Evolutionary conservation across 1,284 basidiomycete species (phyloP), one percentile per base, ranked within the genome.

Genomic region (Trametes hirsuta): DNA sequence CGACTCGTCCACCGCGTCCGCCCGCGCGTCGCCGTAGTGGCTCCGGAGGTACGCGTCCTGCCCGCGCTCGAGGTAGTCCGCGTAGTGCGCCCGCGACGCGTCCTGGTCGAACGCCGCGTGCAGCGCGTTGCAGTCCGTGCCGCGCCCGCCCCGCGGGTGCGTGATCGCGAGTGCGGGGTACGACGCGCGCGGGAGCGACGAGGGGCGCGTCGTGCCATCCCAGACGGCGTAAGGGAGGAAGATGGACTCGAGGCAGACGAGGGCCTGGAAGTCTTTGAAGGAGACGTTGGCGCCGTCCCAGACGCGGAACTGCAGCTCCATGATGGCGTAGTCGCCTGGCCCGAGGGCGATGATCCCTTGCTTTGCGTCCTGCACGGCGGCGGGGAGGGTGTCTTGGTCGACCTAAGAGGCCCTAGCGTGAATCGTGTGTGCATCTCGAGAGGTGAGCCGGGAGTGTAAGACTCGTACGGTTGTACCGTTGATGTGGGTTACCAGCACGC

Each of bases 261-360:
- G 40, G 12, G 56, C 56, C 37, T 63, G 45, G 57, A 53, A 63
- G 41, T 63, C 61, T 22, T 56, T 53, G 30, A 30, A 30, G 30
- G 53, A 37, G 47, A 59, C 39, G 10, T n/a, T 44, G 25, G 48
- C 42, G 46, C 57, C 61, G 47, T 63, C 44, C 4, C 61, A 57
- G n/a, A 63, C 50, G 50, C 61, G 57, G 57, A 63, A 63, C 24
- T 63, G 61, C 36, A 55, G 53, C 36, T 41, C 45, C 37, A 63
- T 40, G 46, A 63, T 48, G 30, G 36, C 57, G 36, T 55, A 53
- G 2, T 63, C 61, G 30, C 61, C 57, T 4, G 30, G 40, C 25
- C 56, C 39, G 46, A 63, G 57, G 1, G 50, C 34, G 21, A 63
- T 24, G 36, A 52, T 44, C 45, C 53, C 57, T 9, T 47, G 18